Evolutionary conservation across 139 green algal genomes (phyloP), one percentile per base, ranked within the genome.

Genomic region (Marvania coccoides): DNA sequence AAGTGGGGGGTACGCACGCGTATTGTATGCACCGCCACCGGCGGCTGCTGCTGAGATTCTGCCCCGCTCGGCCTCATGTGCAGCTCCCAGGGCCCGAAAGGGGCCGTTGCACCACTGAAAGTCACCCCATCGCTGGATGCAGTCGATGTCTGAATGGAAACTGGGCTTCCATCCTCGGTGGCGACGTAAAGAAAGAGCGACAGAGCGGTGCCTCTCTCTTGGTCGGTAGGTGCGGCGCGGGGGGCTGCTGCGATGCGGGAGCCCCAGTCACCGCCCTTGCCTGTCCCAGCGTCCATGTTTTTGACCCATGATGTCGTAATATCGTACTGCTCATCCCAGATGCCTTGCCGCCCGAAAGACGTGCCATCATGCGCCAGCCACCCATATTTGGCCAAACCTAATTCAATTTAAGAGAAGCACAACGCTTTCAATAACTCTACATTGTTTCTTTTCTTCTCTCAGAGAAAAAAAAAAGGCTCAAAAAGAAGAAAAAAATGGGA

Each of bases 331-430:
- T 54, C 66, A 47, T 96, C 90, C 4, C 73, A 28, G 1, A 95
- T 54, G 33, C 77, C 40, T 65, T 97, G 91, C 19, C 78, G 61
- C 8, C 89, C 92, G 71, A 83, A 96, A 7, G 19, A 61, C 26
- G 71, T 38, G 12, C 91, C 92, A 69, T 98, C 90, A 67, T 98
- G 92, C 10, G 69, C 56, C 51, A 83, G 53, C 89, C 89, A 96
- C 8, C 89, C 89, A 62, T 87, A 94, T 26, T 66, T 78, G 7
- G 26, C 6, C 58, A 94, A 63, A 5, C 74, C 71, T 79, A 65
- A n/a, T n/a, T n/a, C n/a, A n/a, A n/a, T n/a, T n/a, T n/a, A n/a
- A n/a, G n/a, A n/a, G n/a, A n/a, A n/a, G n/a, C n/a, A n/a, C n/a
- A n/a, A n/a, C n/a, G n/a, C n/a, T n/a, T n/a, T n/a, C n/a, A n/a